Base-by-base conservation (phyloP, 2,329 filamentous ascomycete species). In the Stemphylium beticola region DNA sequence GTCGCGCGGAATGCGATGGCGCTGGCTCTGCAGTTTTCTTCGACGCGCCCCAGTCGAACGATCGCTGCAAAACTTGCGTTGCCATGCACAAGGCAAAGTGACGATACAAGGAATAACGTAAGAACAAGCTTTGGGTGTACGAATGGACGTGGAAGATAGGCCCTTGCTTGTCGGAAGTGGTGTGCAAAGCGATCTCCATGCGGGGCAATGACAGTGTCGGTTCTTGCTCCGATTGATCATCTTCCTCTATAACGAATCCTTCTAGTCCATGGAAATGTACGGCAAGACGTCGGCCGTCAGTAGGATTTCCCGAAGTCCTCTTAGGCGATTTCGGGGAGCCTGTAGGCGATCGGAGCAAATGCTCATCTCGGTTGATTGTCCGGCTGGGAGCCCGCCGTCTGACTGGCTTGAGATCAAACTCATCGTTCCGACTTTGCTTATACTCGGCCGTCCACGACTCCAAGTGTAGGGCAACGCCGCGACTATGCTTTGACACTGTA, bases 31-130 rank as follows among this genome's bases (percentile, higher is more conserved):
- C 38, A 6, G 53, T 42, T 11, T 67, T 39, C 39, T 40, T 57
- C 49, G 54, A 49, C 12, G 54, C 43, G 10, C 53, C 57, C 59
- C 62, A 60, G 41, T 72, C 67, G 49, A 81, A 79, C 0, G 79
- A 80, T 39, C 75, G 74, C 41, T 69, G 73, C 20, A 99, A 74
- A 2, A 96, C 91, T 70, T 87, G 87, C 20, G 84, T 79, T 8
- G 93, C 95, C 55, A 98, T 87, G 1, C 92, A 90, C 22, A 96
- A 83, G 0, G 93, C 89, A 70, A 97, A 99, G 71, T 96, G 93
- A 3, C 93, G 88, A 73, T 96, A 96, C 0, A 99, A 83, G 0
- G 96, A 99, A 71, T 98, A 98, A 45, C 96, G 89, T 7, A 96
- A 69, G 57, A 91, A 86, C 2, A 99, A 77, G 5, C 90, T 91